These are phyloP conservation scores for Solanum arcanum DNA, from an alignment of 257 asterid genomes.

Conservation along the genomic window DNA sequence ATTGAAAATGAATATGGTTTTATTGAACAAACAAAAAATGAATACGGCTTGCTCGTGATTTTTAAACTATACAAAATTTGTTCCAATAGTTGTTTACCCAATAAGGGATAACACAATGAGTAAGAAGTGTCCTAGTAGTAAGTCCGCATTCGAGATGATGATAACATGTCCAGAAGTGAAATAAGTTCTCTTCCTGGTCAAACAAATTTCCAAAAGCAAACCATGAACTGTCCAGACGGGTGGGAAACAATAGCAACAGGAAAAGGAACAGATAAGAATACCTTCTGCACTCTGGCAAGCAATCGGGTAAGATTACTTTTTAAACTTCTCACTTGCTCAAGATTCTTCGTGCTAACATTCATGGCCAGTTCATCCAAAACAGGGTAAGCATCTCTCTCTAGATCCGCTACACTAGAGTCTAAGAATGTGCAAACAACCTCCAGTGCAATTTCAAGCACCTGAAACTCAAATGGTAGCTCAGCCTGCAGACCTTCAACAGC, in stretches of 20 bases:
- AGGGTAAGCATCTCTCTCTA: constrained; percentile 94
- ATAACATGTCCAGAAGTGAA: not conserved
- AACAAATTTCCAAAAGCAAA: not conserved
- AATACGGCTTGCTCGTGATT: not conserved
- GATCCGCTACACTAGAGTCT: constrained; percentile 76
- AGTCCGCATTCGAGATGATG: not conserved
- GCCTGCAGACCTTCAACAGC: constrained; percentile 69
- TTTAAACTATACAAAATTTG: not conserved
- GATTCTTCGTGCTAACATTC: constrained; percentile 89
- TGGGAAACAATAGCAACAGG: not conserved
- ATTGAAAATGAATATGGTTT: not conserved
- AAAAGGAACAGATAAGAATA: constrained; percentile 10
- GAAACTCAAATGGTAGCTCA: constrained; percentile 98
- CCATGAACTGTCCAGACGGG: not conserved
- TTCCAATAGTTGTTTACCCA: not conserved
- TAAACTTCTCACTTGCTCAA: constrained; percentile 84
- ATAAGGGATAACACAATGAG: not conserved
- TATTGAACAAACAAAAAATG: not conserved
- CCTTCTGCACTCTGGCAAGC: constrained; percentile 97
- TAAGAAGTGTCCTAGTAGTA: not conserved
- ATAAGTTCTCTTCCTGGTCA: not conserved
- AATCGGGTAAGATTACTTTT: constrained; percentile 91
- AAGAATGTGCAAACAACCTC: constrained; percentile 84
- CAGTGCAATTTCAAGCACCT: constrained; percentile 89
- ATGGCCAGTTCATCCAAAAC: constrained; percentile 87